Percentiles rank a stretch among this genome's conserved stretches.
phyloP scores from a whole-genome alignment of 805 yeast species.

The Metschnikowia reukaufii region DNA sequence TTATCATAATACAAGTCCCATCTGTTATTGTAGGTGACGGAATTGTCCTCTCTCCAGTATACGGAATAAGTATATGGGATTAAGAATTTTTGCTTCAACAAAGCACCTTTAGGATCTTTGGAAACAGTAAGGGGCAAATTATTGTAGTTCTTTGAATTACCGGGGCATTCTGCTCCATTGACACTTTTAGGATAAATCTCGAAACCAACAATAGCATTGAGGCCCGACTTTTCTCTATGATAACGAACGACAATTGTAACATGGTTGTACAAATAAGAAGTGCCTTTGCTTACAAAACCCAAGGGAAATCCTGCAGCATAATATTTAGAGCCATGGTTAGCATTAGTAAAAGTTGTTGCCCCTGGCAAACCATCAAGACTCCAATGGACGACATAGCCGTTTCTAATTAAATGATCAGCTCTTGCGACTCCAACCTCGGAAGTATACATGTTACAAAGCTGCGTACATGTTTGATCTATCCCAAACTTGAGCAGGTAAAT shows the following conservation, averaged over 20 bases:
- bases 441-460: slow-evolving; percentile 68
- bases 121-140: slow-evolving; percentile 52
- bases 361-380: slow-evolving; percentile 80
- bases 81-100: slow-evolving; percentile 30
- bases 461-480: slow-evolving; percentile 61
- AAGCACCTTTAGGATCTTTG: slow-evolving; percentile 25
- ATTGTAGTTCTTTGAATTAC: slow-evolving; percentile 59
- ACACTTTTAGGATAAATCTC: slow-evolving; percentile 88
- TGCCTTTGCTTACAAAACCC: slow-evolving; percentile 63
- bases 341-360: slow-evolving; percentile 73
- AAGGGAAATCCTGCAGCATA: slow-evolving; percentile 86
- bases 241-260: slow-evolving; percentile 77
- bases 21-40: slow-evolving; percentile 62
- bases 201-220: slow-evolving; percentile 75
- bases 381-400: slow-evolving; percentile 84
- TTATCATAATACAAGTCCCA: slow-evolving; percentile 71
- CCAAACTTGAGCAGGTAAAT: slow-evolving; percentile 66
- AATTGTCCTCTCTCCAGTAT: slow-evolving; percentile 80
- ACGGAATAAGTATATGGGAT: slow-evolving; percentile 84
- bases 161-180: slow-evolving; percentile 67
- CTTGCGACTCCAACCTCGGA: slow-evolving; percentile 48
- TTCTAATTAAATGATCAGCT: slow-evolving; percentile 61
- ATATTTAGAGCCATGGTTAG: slow-evolving; percentile 59
- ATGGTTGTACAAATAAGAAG: slow-evolving; percentile 70
- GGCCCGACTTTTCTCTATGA: slow-evolving; percentile 43